These are phyloP conservation scores for Myotisia sp. DNA, from an alignment of 2,329 filamentous ascomycete genomes.

Conservation along the genomic window DNA sequence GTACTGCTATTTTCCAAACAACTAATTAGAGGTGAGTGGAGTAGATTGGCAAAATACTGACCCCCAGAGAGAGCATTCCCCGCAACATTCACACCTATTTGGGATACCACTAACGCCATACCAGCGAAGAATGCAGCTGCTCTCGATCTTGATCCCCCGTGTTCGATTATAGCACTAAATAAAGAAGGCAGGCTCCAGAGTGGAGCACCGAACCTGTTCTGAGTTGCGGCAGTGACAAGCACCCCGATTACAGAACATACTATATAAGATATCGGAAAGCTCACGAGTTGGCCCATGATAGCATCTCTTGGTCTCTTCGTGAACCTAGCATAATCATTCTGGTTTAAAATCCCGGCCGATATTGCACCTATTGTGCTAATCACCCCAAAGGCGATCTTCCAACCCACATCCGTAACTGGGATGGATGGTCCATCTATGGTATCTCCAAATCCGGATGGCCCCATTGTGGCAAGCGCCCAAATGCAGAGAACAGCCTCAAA, in stretches of 20 bases:
- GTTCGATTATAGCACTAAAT: constrained; percentile 25
- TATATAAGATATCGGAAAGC: constrained; percentile 16
- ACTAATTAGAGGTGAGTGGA: too few relatives aligned
- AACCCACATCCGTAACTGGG: constrained; percentile 17
- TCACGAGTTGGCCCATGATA: constrained; percentile 30
- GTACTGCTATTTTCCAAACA: not conserved
- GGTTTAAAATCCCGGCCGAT: constrained; percentile 35
- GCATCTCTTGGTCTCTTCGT: constrained; percentile 26
- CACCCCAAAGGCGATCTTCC: constrained; percentile 27
- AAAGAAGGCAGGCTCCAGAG: constrained; percentile 34
- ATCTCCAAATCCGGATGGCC: constrained; percentile 6
- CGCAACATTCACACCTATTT: constrained; percentile 31
- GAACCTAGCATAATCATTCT: constrained; percentile 34
- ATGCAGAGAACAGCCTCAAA: constrained; percentile 9
- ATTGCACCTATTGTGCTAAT: constrained; percentile 33
- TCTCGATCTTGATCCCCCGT: constrained; percentile 22
- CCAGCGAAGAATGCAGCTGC: constrained; percentile 36
- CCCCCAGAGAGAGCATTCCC: constrained; percentile 34
- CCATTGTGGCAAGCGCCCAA: constrained; percentile 10
- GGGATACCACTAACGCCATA: constrained; percentile 31
- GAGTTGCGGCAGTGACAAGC: constrained; percentile 22
- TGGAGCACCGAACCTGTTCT: constrained; percentile 22
- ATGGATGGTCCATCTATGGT: constrained; percentile 5
- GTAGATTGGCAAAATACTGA: constrained; percentile 2
- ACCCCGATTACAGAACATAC: constrained; percentile 17